Percentiles rank a stretch among this genome's conserved stretches.
Conservation (phyloP, 2,329 filamentous ascomycete genomes). For the Microdochium paspali region DNA sequence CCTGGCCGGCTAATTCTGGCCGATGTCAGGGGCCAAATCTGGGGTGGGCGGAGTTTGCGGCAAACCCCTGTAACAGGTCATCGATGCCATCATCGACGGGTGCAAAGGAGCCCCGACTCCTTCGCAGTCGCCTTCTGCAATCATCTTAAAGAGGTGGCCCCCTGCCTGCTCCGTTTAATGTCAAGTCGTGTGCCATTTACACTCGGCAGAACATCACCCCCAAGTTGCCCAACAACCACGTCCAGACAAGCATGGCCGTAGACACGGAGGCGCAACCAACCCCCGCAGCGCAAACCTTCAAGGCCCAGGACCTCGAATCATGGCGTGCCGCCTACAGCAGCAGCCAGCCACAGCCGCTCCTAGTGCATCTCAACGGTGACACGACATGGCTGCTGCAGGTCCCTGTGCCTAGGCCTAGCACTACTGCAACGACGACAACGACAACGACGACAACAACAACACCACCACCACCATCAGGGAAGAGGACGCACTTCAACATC, state of each 20-base stretch:
- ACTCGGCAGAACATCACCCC: neutral
- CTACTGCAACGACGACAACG: no score
- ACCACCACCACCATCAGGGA: conserved; percentile 21
- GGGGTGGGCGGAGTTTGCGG: neutral
- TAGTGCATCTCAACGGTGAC: conserved; percentile 59
- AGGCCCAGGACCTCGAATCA: neutral
- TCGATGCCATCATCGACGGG: neutral
- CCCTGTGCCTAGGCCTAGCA: conserved; percentile 39
- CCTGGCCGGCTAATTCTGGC: no score
- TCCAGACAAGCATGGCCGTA: no score
- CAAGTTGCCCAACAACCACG: no score
- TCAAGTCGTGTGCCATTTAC: no score
- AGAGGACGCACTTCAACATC: conserved; percentile 50
- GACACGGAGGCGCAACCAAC: neutral
- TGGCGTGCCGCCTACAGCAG: neutral
- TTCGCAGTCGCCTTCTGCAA: no score
- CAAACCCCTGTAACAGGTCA: neutral
- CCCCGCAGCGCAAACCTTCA: neutral
- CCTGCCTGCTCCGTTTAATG: no score
- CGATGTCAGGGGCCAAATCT: conserved; percentile 5
- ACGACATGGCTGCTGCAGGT: conserved; percentile 60
- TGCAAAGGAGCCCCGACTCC: neutral
- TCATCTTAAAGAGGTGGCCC: no score
- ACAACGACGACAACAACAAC: neutral
- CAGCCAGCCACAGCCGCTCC: conserved; percentile 25